Conservation (phyloP, 75 land plant genomes). For the Picea sitchensis region DNA sequence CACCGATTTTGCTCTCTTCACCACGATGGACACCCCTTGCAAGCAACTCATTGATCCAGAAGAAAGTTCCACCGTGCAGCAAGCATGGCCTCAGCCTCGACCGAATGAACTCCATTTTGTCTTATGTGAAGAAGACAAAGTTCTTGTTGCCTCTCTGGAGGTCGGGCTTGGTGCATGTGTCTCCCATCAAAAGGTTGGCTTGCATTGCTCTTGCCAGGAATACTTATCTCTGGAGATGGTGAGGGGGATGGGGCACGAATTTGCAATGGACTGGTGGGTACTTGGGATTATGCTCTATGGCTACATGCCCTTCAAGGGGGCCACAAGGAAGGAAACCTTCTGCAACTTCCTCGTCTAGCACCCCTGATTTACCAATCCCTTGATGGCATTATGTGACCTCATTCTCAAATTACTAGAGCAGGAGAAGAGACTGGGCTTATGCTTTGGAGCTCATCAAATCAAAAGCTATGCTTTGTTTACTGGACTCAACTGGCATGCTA, state of each 20-base stretch:
- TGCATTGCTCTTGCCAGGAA: conserved; percentile 13
- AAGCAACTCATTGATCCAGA: not conserved
- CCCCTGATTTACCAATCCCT: conserved; percentile 54
- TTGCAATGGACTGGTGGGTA: conserved; percentile 93
- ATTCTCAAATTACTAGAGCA: conserved; percentile 56
- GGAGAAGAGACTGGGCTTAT: conserved; percentile 42
- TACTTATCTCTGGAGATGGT: conserved; percentile 86
- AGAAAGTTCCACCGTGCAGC: not conserved
- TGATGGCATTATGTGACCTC: conserved; percentile 36
- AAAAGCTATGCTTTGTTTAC: not conserved
- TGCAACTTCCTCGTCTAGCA: conserved; percentile 40
- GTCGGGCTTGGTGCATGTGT: not conserved
- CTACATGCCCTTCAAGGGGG: conserved; percentile 67
- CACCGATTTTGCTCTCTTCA: conserved; percentile 7
- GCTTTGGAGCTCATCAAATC: conserved; percentile 21
- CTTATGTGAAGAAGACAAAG: not conserved
- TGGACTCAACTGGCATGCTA: not conserved
- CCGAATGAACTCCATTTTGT: not conserved
- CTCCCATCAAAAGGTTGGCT: not conserved
- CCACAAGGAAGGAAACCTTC: conserved; percentile 71
- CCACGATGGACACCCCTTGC: not conserved
- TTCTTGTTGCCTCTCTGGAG: not conserved
- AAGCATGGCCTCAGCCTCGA: not conserved
- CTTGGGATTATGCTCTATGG: conserved; percentile 75
- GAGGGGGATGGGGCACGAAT: conserved; percentile 69